Conservation (phyloP, 805 yeast species). For the Zygoascus bituminiphila region DNA sequence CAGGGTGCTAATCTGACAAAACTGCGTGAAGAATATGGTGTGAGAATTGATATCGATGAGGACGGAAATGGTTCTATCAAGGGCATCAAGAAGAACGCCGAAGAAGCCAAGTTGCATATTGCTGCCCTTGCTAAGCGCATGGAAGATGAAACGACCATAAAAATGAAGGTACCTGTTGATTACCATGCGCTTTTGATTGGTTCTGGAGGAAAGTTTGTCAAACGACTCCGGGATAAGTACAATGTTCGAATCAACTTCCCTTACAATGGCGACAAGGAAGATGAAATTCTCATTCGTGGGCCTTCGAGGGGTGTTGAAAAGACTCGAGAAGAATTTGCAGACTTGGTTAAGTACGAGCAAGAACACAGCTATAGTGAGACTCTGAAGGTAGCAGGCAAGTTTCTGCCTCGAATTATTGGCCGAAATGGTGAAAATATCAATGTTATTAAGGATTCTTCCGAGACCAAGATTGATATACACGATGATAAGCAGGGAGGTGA, state of each 20-base stretch:
- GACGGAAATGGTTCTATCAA: conserved; percentile 49
- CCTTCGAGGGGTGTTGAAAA: conserved; percentile 83
- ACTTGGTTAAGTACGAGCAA: conserved; percentile 74
- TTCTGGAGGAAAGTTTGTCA: conserved; percentile 67
- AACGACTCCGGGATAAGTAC: conserved; percentile 82
- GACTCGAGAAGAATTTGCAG: conserved; percentile 77
- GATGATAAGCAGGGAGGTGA: conserved; percentile 40
- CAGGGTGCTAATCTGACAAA: conserved; percentile 68
- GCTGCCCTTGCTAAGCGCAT: conserved; percentile 55
- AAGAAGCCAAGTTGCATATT: conserved; percentile 57
- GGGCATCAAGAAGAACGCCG: conserved; percentile 75
- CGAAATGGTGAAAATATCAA: conserved; percentile 77
- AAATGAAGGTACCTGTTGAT: conserved; percentile 62
- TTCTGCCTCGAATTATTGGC: conserved; percentile 85
- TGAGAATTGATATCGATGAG: conserved; percentile 65
- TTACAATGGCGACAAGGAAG: conserved; percentile 28
- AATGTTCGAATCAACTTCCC: conserved; percentile 77
- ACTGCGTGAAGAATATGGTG: conserved; percentile 64
- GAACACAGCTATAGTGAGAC: conserved; percentile 68
- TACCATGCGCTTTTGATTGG: conserved; percentile 83
- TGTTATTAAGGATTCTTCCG: conserved; percentile 64
- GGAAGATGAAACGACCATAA: conserved; percentile 70
- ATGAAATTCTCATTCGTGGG: conserved; percentile 70
- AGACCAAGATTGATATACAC: conserved; percentile 36
- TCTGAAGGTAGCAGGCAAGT: conserved; percentile 60